These are phyloP conservation scores for Triticum urartu DNA, from an alignment of 176 grass and related monocot species.

Conservation along the genomic window DNA sequence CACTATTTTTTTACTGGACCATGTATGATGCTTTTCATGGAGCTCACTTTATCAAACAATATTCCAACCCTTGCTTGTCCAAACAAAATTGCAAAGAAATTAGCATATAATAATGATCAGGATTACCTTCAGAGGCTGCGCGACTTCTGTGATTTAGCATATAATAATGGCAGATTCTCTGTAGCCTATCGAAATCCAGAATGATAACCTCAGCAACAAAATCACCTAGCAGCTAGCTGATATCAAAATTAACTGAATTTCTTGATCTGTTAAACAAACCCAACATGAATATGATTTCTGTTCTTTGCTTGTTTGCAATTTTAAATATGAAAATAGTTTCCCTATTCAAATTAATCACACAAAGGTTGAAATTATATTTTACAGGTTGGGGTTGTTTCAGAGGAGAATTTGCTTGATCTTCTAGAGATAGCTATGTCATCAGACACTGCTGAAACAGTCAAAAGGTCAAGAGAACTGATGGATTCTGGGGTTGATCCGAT, in stretches of 20 bases:
- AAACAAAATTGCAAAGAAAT: slow-evolving; percentile 1
- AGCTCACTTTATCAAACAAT: neutral
- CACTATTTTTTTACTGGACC: neutral
- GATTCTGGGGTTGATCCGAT: slow-evolving; percentile 97
- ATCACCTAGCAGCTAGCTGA: neutral
- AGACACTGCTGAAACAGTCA: slow-evolving; percentile 91
- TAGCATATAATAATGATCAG: slow-evolving; percentile 2
- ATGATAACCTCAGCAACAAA: neutral
- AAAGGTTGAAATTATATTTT: slow-evolving; percentile 33
- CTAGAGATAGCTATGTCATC: slow-evolving; percentile 98
- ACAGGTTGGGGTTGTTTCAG: slow-evolving; percentile 93
- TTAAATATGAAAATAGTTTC: neutral
- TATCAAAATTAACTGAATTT: slow-evolving; percentile 7
- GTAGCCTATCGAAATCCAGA: slow-evolving; percentile 8
- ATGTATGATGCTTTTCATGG: neutral
- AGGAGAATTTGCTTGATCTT: slow-evolving; percentile 95
- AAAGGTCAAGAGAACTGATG: slow-evolving; percentile 92
- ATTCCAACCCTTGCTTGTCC: neutral
- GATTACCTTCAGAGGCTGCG: slow-evolving; percentile 6
- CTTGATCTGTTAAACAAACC: neutral
- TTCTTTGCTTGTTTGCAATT: neutral
- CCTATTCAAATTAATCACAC: slow-evolving; percentile 23
- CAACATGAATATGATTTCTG: slow-evolving; percentile 16
- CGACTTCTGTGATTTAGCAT: neutral
- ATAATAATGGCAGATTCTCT: neutral